Base-by-base conservation (phyloP, 1,139 yeast genomes). In the Scheffersomyces titani region DNA sequence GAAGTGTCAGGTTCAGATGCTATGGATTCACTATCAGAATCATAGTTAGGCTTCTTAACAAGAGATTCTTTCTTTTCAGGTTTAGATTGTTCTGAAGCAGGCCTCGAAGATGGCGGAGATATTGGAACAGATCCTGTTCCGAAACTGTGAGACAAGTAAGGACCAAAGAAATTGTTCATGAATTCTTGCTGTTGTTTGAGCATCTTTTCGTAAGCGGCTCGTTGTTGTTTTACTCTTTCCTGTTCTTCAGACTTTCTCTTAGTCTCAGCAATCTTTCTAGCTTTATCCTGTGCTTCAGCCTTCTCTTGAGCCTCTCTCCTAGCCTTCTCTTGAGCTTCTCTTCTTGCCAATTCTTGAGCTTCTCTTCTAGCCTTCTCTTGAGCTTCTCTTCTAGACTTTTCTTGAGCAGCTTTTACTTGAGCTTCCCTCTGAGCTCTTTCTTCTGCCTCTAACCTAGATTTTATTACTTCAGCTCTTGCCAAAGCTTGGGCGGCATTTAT, bases 21-120 rank as follows among this genome's bases (percentile, higher is more conserved):
- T 20, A 68, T 63, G 4, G 73, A 68, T 18, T 71, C 72, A 7
- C 57, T 57, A 36, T 70, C 73, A 11, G 70, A 61, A 21, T 58
- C 47, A 40, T 44, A 50, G 24, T 49, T 52, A 20, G 54, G 47
- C 19, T 50, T 44, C 44, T 51, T 51, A 44, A 44, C 30, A 19
- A 45, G 44, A 54, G 18, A 55, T 49, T 46, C 40, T 11, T 13
- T 48, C 16, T 30, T 13, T 24, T 52, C 22, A 6, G 47, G 11
- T 20, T 40, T 13, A 11, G 51, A 6, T 30, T 30, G 40, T 30
- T 5, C 13, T 9, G 40, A 11, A 30, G 40, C 3, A 7, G 40
- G 40, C 3, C 40, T 30, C 13, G 40, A 30, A 6, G 40, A 2
- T 30, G 50, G 19, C 5, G 19, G 20, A 49, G 51, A 4, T 24